Base-by-base conservation (phyloP, 2,329 filamentous ascomycete genomes). In the Dothidotthia symphoricarpi region DNA sequence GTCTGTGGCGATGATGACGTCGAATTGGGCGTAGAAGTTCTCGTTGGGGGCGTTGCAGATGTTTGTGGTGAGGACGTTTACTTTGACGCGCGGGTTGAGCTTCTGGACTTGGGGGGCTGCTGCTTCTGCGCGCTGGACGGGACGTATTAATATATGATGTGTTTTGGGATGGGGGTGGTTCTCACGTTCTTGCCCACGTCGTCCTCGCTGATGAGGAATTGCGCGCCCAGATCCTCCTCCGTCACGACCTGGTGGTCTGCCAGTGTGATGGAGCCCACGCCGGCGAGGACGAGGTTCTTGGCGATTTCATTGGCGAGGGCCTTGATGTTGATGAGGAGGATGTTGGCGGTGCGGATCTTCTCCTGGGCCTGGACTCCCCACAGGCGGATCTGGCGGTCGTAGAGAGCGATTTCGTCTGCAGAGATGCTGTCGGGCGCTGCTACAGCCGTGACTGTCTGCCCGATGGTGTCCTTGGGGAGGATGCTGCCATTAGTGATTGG, bases 281-380 rank as follows among this genome's bases (percentile, higher is more conserved):
- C 93, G 15, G 93, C 90, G 3, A 98, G 81, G 13, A 96, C 91
- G 15, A 98, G 82, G 63, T 97, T 98, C 74, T 98, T 98, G 47
- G 93, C 90, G 37, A 97, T 85, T 70, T 98, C 93, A 63, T 91
- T 94, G 41, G 86, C 89, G 12, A 98, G 79, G 1, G 86, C 89
- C 61, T 86, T 87, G 66, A 95, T 82, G 19, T 83, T 89, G 52
- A 98, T 84, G 47, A 98, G 80, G 30, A 97, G 82, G 53, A 98
- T 85, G 59, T 89, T 89, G 42, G 93, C 88, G 42, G 80, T 86
- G 55, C 91, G 88, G 41, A 98, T 89, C 34, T 77, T 78, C 64
- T 95, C 86, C 67, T 98, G 93, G 6, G 93, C 93, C 58, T 93
- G 83, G 61, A 97, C 87, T 28, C 93, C 93, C 93, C 93, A 98